Base-by-base conservation (phyloP, 352 stramenopile genomes). In the Globisporangium okanoganense region DNA sequence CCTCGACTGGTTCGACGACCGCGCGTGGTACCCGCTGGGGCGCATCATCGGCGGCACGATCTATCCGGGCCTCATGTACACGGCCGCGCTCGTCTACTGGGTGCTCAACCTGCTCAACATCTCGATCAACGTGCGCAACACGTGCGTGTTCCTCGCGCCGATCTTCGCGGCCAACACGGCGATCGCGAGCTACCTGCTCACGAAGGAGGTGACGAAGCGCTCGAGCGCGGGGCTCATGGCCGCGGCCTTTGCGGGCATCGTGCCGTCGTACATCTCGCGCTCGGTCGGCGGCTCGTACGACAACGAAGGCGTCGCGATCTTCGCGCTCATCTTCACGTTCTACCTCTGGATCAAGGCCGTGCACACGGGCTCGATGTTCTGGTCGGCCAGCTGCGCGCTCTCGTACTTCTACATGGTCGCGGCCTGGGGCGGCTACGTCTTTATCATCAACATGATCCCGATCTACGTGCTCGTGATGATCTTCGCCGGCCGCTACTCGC, bases 371-470 rank as follows among this genome's bases (percentile, higher is more conserved):
- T 95, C 85, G 40, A 94, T 96, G 80, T 83, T 94, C 62, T 91
- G 78, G 79, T 85, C 80, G 16, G 85, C 79, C 18, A 77, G 64
- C 43, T 94, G 81, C 61, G 80, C 82, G 64, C 86, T 99, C 16
- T 79, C 84, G 13, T 99, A 99, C 82, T 98, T 99, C 71, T 98
- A 99, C 85, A 97, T 97, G 90, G 96, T 98, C 18, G 91, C 93
- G 4, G 87, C 94, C 7, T 99, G 96, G 96, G 96, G 96, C 55
- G 96, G 96, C 36, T 99, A 99, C 78, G 92, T 99, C 18, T 99
- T 99, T 78, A 98, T 99, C 59, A 94, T 99, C 73, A 99, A 99
- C 81, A 92, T 99, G 67, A 95, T 99, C 61, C 96, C 94, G 36
- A 95, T 98, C 56, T 97, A 99, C 81, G 94, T 97, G 38, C 71